Percentiles rank a stretch among this genome's conserved stretches.
Conservation (phyloP, 306 rosid species). For the Echinosophora koreensis region DNA sequence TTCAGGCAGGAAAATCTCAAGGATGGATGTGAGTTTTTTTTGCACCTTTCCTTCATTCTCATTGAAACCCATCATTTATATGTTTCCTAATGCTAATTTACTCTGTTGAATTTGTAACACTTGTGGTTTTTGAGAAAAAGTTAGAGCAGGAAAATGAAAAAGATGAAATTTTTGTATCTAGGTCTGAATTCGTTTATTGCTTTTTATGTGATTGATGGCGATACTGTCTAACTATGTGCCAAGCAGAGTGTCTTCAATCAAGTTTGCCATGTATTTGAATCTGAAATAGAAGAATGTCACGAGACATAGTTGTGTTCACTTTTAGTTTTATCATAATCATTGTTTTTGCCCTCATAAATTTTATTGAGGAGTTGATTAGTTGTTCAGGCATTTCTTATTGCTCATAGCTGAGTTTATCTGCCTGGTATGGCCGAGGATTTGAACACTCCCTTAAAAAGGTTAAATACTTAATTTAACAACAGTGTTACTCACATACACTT, state of each 20-base stretch:
- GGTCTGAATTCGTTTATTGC: slow-evolving; percentile 8
- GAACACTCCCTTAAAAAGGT: neutral
- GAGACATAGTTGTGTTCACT: neutral
- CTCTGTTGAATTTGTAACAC: slow-evolving; percentile 21
- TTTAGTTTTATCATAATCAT: slow-evolving; percentile 14
- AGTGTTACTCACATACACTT: neutral
- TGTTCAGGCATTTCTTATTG: neutral
- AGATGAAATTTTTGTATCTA: slow-evolving; percentile 16
- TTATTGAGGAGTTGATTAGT: slow-evolving; percentile 16
- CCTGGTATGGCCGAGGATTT: slow-evolving; percentile 7
- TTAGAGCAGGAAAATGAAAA: slow-evolving; percentile 2
- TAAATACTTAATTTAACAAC: neutral
- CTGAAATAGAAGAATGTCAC: neutral
- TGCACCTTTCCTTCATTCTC: neutral
- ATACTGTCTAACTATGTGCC: neutral
- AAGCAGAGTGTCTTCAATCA: neutral
- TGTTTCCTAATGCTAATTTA: neutral
- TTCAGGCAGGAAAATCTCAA: slow-evolving; percentile 84
- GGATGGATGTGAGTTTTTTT: slow-evolving; percentile 78
- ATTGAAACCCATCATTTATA: slow-evolving; percentile 22
- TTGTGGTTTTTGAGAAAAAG: neutral
- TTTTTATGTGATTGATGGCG: neutral
- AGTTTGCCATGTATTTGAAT: slow-evolving; percentile 13
- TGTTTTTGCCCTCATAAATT: neutral
- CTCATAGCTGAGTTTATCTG: slow-evolving; percentile 1